These are phyloP conservation scores for Cicer arietinum DNA, from an alignment of 306 rosid genomes.

Conservation along the genomic window DNA sequence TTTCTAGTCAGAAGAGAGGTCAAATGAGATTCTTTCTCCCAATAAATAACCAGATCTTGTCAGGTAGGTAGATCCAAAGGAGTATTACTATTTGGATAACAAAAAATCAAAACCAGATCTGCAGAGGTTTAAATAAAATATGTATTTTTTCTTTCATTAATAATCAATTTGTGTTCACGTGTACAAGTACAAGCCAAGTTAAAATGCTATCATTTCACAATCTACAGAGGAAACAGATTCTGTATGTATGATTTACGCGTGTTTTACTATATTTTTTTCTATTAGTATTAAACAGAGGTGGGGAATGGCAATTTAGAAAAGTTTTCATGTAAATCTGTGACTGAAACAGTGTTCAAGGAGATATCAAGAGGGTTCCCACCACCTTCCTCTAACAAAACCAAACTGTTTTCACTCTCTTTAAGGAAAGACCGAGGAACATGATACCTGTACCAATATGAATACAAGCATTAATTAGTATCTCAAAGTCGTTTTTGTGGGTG, in stretches of 20 bases:
- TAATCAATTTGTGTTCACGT: slow-evolving; percentile 12
- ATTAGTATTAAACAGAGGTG: not conserved
- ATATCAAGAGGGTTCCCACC: slow-evolving; percentile 74
- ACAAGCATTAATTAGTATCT: slow-evolving; percentile 20
- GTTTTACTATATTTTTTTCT: not conserved
- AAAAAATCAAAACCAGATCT: slow-evolving; percentile 42
- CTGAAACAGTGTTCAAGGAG: slow-evolving; percentile 54
- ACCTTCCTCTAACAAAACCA: slow-evolving; percentile 69
- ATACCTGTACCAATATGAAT: slow-evolving; percentile 51
- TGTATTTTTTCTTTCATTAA: not conserved
- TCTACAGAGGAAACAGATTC: slow-evolving; percentile 17
- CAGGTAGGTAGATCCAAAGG: slow-evolving; percentile 12
- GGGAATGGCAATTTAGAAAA: slow-evolving; percentile 44
- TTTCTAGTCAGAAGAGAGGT: not conserved
- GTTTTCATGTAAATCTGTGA: slow-evolving; percentile 24
- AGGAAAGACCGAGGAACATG: slow-evolving; percentile 79
- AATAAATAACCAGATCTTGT: slow-evolving; percentile 11
- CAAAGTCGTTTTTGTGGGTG: not conserved
- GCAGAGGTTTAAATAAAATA: slow-evolving; percentile 19
- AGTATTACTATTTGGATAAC: not conserved
- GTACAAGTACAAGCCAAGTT: slow-evolving; percentile 15
- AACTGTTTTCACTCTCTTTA: slow-evolving; percentile 49
- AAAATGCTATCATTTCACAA: slow-evolving; percentile 35
- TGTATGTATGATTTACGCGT: not conserved
- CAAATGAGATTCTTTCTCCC: not conserved